Conservation (phyloP, 306 rosid species). For the Medicago truncatula region MtrunA17r5.0-ANR NC_053047.1:15391001-15391500, state of each 20-base stretch:
- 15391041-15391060: not conserved
- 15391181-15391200: not conserved
- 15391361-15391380: too few species aligned
- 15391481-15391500: too few species aligned
- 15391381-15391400: too few species aligned
- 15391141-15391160: not conserved
- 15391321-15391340: too few species aligned
- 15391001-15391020: constrained; percentile 54
- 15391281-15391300: too few species aligned
- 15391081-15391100: constrained; percentile 29
- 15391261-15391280: too few species aligned
- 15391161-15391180: not conserved
- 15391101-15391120: not conserved
- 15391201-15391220: not conserved
- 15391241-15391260: too few species aligned
- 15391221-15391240: not conserved
- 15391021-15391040: constrained; percentile 36
- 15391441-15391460: too few species aligned
- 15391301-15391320: too few species aligned
- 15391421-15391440: too few species aligned
- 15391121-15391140: not conserved
- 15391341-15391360: not conserved
- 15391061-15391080: constrained; percentile 52
- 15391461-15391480: too few species aligned
- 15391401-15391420: too few species aligned